Base-by-base conservation (phyloP, 129 eudicot species). In the Helichrysum umbraculigerum region DNA sequence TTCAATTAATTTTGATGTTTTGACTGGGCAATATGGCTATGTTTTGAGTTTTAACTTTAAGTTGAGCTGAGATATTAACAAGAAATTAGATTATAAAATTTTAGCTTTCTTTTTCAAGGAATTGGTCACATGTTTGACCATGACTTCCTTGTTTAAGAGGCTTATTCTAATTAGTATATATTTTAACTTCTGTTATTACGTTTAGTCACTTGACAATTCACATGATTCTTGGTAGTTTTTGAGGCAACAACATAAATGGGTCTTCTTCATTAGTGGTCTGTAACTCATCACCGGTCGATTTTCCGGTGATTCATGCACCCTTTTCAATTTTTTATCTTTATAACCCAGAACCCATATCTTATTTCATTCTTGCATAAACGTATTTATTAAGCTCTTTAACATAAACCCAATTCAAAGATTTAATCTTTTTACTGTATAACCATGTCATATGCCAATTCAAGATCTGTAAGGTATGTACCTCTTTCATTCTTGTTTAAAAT, bases 401-500 rank as follows among this genome's bases (percentile, higher is more conserved):
- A 54, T 14, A 34, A 73, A 42, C 70, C 70, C 65, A 28, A 35
- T 14, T 68, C 37, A 42, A 65, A 80, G 56, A 22, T 78, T 70
- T 59, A 80, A 10, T 64, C 61, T 65, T 66, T 75, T 72, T 47
- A 52, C 74, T n/a, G 42, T 42, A 25, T 17, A 69, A 61, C 73
- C 82, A 92, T 92, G 98, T 76, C 90, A 61, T 86, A 70, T 79
- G 85, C 71, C 62, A 92, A 84, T 70, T 90, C 96, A 77, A 90
- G 90, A 92, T 90, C 98, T 11, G 98, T 92, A 64, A 88, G 98
- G 98, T 92, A 60, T 57, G 72, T 42, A 33, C 37, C 70, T 4
- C 25, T 41, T 54, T 19, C 2, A 42, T 14, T 30, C 60, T 42
- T 51, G 42, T 19, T 21, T 7, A 54, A 56, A 34, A 19, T 73